Percentiles rank a stretch among this genome's conserved stretches.
Evolutionary conservation across 306 rosid species (phyloP).

Genomic region (Bauhinia variegata): DNA sequence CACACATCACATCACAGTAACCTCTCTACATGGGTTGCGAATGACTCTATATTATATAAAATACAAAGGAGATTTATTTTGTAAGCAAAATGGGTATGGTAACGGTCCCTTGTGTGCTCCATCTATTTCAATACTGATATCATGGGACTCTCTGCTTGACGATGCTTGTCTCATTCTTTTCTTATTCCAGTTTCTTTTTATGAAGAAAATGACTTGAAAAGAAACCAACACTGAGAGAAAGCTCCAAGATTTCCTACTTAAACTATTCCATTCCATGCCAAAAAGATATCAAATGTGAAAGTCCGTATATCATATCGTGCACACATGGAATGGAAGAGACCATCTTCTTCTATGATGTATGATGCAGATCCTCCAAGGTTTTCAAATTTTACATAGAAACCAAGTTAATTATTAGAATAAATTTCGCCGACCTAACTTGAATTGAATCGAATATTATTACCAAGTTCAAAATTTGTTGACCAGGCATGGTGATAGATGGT

Average conservation of each 20-base stretch:
- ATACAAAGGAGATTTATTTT: conserved; percentile 27
- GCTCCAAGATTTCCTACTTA: conserved; percentile 39
- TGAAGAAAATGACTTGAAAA: conserved; percentile 49
- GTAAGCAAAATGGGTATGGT: conserved; percentile 37
- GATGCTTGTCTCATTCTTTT: conserved; percentile 44
- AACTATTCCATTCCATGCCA: conserved; percentile 40
- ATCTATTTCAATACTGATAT: conserved; percentile 48
- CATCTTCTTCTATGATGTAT: too few species aligned
- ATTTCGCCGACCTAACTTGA: too few species aligned
- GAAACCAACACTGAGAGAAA: conserved; percentile 42
- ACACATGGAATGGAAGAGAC: too few species aligned
- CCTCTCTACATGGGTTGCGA: conserved; percentile 33
- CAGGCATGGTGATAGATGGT: not conserved
- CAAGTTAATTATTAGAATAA: too few species aligned
- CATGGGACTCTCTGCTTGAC: conserved; percentile 40
- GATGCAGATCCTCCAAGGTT: too few species aligned
- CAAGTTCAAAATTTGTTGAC: conserved; percentile 4
- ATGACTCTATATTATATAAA: conserved; percentile 29
- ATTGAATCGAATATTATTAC: too few species aligned
- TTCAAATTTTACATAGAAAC: too few species aligned
- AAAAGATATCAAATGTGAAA: too few species aligned
- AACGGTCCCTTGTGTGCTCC: conserved; percentile 37
- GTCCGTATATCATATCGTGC: too few species aligned
- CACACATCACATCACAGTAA: conserved; percentile 52
- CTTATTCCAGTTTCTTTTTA: conserved; percentile 41